Evolutionary conservation across 495 filamentous ascomycete species (phyloP), one percentile per base, ranked within the genome.

Genomic region (Trichoderma virens): DNA sequence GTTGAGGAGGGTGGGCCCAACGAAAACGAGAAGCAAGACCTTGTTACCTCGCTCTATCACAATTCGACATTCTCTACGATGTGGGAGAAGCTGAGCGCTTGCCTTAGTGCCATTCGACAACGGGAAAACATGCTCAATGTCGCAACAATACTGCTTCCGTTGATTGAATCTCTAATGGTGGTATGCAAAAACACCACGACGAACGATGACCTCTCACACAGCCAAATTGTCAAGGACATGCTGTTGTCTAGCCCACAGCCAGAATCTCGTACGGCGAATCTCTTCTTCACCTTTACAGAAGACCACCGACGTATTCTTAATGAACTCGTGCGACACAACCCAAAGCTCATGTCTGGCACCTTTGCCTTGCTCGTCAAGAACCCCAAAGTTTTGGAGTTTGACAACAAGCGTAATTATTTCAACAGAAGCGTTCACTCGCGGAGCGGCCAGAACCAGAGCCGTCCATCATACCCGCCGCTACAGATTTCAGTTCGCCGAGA

Each of bases 361-460:
- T 97, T 99, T 76, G 92, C 93, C 8, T 80, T 97, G 41, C 79
- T 99, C 31, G 93, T 97, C 67, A 97, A 96, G 79, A 99, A 99
- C 70, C 95, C 94, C 56, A 98, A 97, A 83, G 94, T 99, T 16
- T 77, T 99, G 59, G 94, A 99, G 69, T 99, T 99, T 70, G 94
- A 99, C 74, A 99, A 98, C 78, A 99, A 99, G 82, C 93, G 95
- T 69, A 97, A 95, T 74, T 99, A 94, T 83, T 99, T 99, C 80
- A 97, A 84, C 74, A 90, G 95, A 54, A 90, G 90, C 67, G 83
- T 99, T 23, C 94, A 98, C 73, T 82, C 85, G 39, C 90, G 93
- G 63, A 80, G 79, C 7, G 81, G 82, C 14, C 84, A 89, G 67
- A 80, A 84, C 66, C 85, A 90, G 67, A 70, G 62, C 27, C 79